Conservation (phyloP, 176 grass and related monocot species). For the Otatea glauca region DNA sequence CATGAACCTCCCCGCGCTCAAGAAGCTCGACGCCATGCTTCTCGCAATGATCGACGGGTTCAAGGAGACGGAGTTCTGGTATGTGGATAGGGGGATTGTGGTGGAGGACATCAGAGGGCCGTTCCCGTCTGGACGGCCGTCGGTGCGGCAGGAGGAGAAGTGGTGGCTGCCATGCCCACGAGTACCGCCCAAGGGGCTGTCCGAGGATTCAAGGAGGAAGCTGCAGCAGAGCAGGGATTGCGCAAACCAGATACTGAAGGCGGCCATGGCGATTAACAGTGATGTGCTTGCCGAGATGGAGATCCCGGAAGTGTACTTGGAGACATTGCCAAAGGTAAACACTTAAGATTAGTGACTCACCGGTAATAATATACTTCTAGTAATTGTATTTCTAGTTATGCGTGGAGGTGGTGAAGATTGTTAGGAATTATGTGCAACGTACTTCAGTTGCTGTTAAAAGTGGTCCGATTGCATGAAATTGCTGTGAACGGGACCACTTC, state of each 20-base stretch:
- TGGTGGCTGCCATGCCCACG: conserved; percentile 95
- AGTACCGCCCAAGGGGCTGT: conserved; percentile 77
- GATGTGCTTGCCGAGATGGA: conserved; percentile 92
- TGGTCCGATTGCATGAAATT: background rate
- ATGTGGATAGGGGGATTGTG: conserved; percentile 86
- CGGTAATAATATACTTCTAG: background rate
- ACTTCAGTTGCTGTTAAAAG: conserved; percentile 10
- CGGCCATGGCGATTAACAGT: conserved; percentile 95
- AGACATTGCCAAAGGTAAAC: conserved; percentile 85
- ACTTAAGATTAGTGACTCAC: background rate
- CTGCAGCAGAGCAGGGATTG: conserved; percentile 92
- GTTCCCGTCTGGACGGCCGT: conserved; percentile 64
- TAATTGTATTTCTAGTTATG: too few relatives aligned
- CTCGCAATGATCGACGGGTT: conserved; percentile 89
- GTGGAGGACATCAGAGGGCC: conserved; percentile 70
- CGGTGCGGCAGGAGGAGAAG: conserved; percentile 95
- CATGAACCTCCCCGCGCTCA: conserved; percentile 97
- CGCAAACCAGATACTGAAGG: conserved; percentile 96
- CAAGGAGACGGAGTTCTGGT: conserved; percentile 85
- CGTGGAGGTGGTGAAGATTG: background rate
- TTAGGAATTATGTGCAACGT: background rate
- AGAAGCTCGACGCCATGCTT: conserved; percentile 96
- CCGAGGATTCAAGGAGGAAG: conserved; percentile 82
- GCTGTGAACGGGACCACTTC: conserved; percentile 21
- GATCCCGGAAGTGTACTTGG: conserved; percentile 83